Evolutionary conservation across 2,329 filamentous ascomycete species (phyloP).

Genomic region (Beauveria australis): DNA sequence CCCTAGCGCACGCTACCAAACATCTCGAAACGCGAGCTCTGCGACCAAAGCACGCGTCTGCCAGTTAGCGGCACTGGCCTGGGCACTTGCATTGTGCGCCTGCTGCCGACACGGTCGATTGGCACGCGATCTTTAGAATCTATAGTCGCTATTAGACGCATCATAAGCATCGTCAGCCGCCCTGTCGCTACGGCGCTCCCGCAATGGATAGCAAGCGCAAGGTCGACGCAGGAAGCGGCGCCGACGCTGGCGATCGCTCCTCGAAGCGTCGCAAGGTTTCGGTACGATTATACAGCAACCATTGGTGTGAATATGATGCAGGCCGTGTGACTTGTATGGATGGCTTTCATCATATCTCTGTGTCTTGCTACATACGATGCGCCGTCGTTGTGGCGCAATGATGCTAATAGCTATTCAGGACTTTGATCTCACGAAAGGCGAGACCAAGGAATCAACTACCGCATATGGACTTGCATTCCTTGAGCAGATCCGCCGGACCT

Average conservation of each 20-base stretch:
- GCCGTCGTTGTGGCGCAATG: neutral
- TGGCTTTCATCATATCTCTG: neutral
- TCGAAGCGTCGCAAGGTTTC: conserved; percentile 47
- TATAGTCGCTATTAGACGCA: neutral
- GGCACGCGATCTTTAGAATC: neutral
- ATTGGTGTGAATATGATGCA: neutral
- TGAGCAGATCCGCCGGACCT: conserved; percentile 64
- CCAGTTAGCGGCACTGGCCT: neutral
- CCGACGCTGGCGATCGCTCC: conserved; percentile 43
- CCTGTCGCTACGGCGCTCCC: conserved; percentile 1
- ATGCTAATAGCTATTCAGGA: conserved; percentile 18
- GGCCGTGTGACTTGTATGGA: neutral
- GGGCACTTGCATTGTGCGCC: conserved; percentile 3
- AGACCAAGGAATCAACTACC: conserved; percentile 61
- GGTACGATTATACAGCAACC: conserved; percentile 26
- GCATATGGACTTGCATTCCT: conserved; percentile 66
- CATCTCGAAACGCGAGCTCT: neutral
- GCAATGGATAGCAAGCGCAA: conserved; percentile 52
- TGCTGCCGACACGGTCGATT: neutral
- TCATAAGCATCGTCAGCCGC: neutral
- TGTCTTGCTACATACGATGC: neutral
- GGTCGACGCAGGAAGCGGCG: conserved; percentile 36
- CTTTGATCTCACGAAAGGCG: conserved; percentile 45
- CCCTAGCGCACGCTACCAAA: neutral
- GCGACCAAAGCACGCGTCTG: conserved; percentile 6